These are phyloP conservation scores for Cladosporium sp. DNA, from an alignment of 2,329 filamentous ascomycete species.

Conservation along the genomic window DNA sequence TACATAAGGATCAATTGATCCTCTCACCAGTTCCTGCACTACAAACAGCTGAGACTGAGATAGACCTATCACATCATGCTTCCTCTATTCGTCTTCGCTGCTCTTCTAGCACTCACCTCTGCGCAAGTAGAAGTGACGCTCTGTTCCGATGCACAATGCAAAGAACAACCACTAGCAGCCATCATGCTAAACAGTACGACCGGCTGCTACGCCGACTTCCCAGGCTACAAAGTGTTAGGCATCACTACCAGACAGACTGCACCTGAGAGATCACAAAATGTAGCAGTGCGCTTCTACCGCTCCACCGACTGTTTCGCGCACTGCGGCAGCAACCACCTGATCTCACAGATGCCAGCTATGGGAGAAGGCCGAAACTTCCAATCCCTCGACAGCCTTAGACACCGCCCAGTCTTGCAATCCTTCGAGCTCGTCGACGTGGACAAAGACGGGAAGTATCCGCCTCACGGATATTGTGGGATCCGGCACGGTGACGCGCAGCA, in stretches of 20 bases:
- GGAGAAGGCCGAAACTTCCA: neutral
- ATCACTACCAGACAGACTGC: neutral
- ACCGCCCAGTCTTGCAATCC: constrained; percentile 3
- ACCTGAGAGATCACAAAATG: neutral
- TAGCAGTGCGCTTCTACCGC: neutral
- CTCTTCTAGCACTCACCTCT: neutral
- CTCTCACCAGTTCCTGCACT: neutral
- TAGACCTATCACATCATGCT: neutral
- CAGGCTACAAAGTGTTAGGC: neutral
- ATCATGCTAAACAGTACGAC: neutral
- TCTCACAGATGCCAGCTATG: neutral
- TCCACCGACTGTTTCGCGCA: neutral
- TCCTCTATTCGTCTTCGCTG: neutral
- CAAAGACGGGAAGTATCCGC: constrained; percentile 5
- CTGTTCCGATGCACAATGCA: neutral
- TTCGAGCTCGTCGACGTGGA: constrained; percentile 15
- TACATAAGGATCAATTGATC: neutral
- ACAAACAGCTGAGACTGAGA: neutral
- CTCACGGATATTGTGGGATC: constrained; percentile 19
- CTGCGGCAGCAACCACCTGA: neutral
- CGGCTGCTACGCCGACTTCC: neutral
- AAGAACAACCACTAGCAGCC: neutral
- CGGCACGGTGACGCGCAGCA: constrained; percentile 14
- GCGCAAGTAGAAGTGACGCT: neutral
- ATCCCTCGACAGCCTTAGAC: neutral